Base-by-base conservation (phyloP, 176 grass and related monocot species). In the Thalia dealbata region DNA sequence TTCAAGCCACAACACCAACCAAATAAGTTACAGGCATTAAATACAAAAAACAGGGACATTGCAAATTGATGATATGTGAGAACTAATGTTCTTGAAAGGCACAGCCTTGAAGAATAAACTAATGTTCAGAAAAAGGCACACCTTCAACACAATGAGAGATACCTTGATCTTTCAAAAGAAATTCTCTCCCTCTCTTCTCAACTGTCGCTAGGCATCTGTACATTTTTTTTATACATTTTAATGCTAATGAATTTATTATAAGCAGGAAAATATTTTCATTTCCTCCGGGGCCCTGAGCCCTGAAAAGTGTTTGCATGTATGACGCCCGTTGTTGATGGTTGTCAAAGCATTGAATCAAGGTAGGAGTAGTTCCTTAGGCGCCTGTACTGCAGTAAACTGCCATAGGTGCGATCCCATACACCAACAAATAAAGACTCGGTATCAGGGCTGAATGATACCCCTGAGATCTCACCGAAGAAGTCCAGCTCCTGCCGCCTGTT, bases 401-500 rank as follows among this genome's bases (percentile, higher is more conserved):
- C 89, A 28, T 97, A 97, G 6, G 87, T 78, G 3, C 93, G 80
- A 51, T 97, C 93, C 29, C 80, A 88, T 50, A 97, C 93, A 1
- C 93, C 93, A 0, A 97, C 50, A 0, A 88, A 97, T 26, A 97
- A 67, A n/a, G 92, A 78, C 41, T 92, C 84, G 0, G 86, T 82
- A 0, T 97, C 93, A 0, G 86, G 87, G 54, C 87, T 92, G 32
- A 97, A 76, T 0, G 93, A 88, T 21, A 92, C 79, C 65, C 93
- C 93, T 0, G 87, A 97, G 28, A 97, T 89, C 62, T 97, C 93
- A 1, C 93, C 93, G 14, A 97, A 97, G 22, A 97, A 97, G 70
- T 97, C 93, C 0, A 92, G 81, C 87, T 96, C 93, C 64, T 97
- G 93, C 50, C 78, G 74, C 67, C 82, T 88, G 46, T 68, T 82